phyloP scores from a whole-genome alignment of 1,284 basidiomycete species.

The Cerrena zonata region DNA sequence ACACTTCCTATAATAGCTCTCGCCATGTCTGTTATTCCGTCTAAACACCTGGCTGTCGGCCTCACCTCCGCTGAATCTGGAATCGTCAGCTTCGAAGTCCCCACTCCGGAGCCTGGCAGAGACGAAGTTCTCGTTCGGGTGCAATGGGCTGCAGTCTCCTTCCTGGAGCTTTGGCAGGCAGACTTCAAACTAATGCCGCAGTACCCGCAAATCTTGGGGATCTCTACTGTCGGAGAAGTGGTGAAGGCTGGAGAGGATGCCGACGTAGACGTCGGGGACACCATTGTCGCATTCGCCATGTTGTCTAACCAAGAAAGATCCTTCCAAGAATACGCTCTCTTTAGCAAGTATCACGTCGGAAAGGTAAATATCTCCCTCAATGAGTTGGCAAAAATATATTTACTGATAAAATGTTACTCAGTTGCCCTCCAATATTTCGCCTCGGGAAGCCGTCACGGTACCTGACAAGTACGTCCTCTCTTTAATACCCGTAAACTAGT shows the following conservation, averaged over 20 bases:
- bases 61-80: not conserved
- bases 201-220: slow-evolving; percentile 38
- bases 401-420: slow-evolving; percentile 13
- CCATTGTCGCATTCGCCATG: slow-evolving; percentile 25
- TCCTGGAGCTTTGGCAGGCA: slow-evolving; percentile 38
- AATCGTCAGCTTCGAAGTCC: slow-evolving; percentile 15
- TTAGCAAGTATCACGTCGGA: slow-evolving; percentile 28
- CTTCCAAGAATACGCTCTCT: slow-evolving; percentile 39
- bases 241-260: slow-evolving; percentile 36
- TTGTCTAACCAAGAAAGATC: slow-evolving; percentile 31
- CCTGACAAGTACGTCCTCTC: slow-evolving; percentile 40
- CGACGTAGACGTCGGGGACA: slow-evolving; percentile 34
- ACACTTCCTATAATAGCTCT: too few species aligned
- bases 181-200: slow-evolving; percentile 32
- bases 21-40: slow-evolving; percentile 4
- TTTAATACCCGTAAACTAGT: not conserved
- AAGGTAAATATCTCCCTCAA: slow-evolving; percentile 32
- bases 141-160: slow-evolving; percentile 38
- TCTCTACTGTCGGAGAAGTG: slow-evolving; percentile 37
- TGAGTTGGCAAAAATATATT: not conserved
- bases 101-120: slow-evolving; percentile 34
- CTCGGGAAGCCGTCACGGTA: slow-evolving; percentile 41
- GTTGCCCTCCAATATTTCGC: slow-evolving; percentile 37
- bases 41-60: slow-evolving; percentile 5
- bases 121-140: slow-evolving; percentile 44